Evolutionary conservation across 2,329 filamentous ascomycete genomes (phyloP), one percentile per base, ranked within the genome.

Genomic region (Diaporthe citri): DNA sequence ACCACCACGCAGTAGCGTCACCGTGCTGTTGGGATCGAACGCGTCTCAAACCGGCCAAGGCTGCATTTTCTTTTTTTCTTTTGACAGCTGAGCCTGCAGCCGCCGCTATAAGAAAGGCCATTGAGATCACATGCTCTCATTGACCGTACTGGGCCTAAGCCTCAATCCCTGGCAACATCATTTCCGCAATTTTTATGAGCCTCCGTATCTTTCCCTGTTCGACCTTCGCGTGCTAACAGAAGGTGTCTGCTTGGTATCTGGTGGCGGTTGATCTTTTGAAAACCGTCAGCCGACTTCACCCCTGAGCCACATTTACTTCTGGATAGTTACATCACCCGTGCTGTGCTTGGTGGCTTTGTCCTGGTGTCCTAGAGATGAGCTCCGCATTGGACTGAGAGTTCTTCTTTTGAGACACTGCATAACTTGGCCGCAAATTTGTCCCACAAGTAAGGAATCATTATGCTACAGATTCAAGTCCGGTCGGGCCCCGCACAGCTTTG

Each of bases 1-100:
- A 69, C 64, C 64, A 31, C 13, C 9, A 28, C n/a, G 48, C 48
- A 52, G 64, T 69, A 41, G 64, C 64, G 34, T 69, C 39, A 55
- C 64, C 64, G 10, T 20, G 48, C 64, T 69, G 34, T 41, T 69
- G 48, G 64, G 64, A 69, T 28, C 64, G n/a, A 69, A 39, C 17
- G 28, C 34, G 4, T 55, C 34, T 25, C 34, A 41, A 52, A 67
- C 4, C 34, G 20, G 22, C 9, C 46, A 52, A 3, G 34, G 34
- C 46, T 39, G 31, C 10, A 22, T 41, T 41, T 52, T 10, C 22
- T 34, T 41, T 36, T 41, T 41, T 31, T 39, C 9, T 2, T 39
- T 41, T 69, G 48, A 41, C 34, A 25, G 46, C 17, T 39, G 48
- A 28, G 8, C 46, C 15, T 55, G 17, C 6, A 41, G 17, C 13